Evolutionary conservation across 805 yeast species (phyloP), one percentile per base, ranked within the genome.

Genomic region (Saccharomycopsis sp.): DNA sequence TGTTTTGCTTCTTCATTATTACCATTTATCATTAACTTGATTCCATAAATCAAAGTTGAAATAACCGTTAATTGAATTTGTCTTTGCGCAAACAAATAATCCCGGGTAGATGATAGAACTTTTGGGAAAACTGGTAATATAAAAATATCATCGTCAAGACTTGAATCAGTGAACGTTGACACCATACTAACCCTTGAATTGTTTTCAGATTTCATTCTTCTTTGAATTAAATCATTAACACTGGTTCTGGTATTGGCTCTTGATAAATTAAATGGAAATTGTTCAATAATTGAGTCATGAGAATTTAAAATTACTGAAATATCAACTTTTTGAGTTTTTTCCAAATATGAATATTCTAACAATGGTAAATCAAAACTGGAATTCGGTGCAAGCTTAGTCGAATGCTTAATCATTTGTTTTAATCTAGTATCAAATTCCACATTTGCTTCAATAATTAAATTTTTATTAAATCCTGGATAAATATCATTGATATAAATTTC

Each of bases 401-500:
- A 20, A 13, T 34, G 21, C 14, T 39, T 43, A 28, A 45, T n/a
- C 6, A 34, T 21, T 23, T 39, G 42, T 20, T 43, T 42, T 28
- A 46, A 40, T 21, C 15, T 34, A n/a, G 37, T 15, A 12, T 21
- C 27, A 9, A 46, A 29, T 5, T 31, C 19, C 9, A 45, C n/a
- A 20, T 31, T 27, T 8, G 32, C 31, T 15, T 44, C 38, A 10
- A 46, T 15, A 18, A 46, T 31, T 5, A 46, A 27, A 15, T 19
- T 41, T 15, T 44, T 43, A n/a, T 29, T 34, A 33, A 31, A 46
- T 9, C 49, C 49, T 3, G 49, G 47, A 20, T 17, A 21, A 14
- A 46, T 38, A 30, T 44, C 47, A 19, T 46, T 46, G 19, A 46
- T 21, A 29, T 25, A 40, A 17, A 46, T 36, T n/a, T 31, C 36